These are phyloP conservation scores for Citrus hindsii DNA, from an alignment of 345 rosid species.

Conservation along the genomic window DNA sequence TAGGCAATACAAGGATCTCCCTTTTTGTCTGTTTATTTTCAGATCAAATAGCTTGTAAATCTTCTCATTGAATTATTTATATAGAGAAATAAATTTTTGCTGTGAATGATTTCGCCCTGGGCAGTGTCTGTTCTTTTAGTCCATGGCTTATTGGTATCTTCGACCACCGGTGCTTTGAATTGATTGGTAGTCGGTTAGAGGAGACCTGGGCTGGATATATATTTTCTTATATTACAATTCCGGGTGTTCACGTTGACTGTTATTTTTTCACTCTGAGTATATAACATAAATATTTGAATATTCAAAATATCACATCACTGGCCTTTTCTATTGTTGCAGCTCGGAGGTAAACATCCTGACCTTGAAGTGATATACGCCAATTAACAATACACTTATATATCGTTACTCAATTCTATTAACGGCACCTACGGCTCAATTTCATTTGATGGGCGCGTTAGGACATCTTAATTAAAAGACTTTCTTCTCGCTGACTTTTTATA, in stretches of 20 bases:
- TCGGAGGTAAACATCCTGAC: too few relatives aligned
- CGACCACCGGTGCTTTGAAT: neutral
- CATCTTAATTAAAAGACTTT: too few relatives aligned
- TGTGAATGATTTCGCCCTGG: neutral
- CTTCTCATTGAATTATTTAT: slow-evolving; percentile 24
- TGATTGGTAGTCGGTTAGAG: neutral
- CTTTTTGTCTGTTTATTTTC: slow-evolving; percentile 22
- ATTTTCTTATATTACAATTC: neutral
- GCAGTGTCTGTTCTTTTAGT: neutral
- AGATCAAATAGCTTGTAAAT: slow-evolving; percentile 39
- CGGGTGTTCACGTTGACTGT: neutral
- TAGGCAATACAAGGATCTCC: slow-evolving; percentile 19
- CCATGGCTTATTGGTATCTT: neutral
- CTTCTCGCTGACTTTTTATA: too few relatives aligned
- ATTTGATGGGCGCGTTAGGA: too few relatives aligned
- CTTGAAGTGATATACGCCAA: too few relatives aligned
- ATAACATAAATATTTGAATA: too few relatives aligned
- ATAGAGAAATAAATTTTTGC: slow-evolving; percentile 12
- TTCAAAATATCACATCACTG: too few relatives aligned
- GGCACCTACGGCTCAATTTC: too few relatives aligned
- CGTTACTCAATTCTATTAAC: too few relatives aligned
- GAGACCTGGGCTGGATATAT: neutral
- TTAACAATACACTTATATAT: too few relatives aligned
- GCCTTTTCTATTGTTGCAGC: too few relatives aligned
- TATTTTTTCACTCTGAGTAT: neutral